These are phyloP conservation scores for Pyrenophora graminea DNA, from an alignment of 2,329 filamentous ascomycete species.

Conservation along the genomic window DNA sequence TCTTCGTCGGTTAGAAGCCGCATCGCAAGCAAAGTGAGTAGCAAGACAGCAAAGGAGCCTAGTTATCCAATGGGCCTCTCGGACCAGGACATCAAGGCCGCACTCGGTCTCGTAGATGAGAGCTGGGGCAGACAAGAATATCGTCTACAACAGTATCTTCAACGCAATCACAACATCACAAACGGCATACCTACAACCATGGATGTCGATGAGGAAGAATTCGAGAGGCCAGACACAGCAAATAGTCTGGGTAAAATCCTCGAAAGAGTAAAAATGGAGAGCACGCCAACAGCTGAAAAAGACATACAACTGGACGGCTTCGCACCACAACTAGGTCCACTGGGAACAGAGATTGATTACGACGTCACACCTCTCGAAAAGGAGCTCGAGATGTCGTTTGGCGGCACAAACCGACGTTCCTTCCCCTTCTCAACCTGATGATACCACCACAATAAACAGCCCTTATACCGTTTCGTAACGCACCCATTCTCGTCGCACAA, in stretches of 20 bases:
- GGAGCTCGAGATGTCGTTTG: conserved; percentile 38
- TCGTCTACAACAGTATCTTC: conserved; percentile 52
- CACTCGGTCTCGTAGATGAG: conserved; percentile 53
- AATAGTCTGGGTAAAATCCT: conserved; percentile 49
- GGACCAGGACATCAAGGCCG: conserved; percentile 57
- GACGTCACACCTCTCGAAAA: conserved; percentile 33
- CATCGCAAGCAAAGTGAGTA: conserved; percentile 37
- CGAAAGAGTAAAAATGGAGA: conserved; percentile 52
- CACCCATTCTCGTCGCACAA: neutral
- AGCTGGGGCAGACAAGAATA: conserved; percentile 57
- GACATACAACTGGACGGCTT: conserved; percentile 35
- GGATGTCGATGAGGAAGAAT: conserved; percentile 53
- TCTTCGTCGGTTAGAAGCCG: conserved; percentile 41
- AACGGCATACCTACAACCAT: conserved; percentile 50
- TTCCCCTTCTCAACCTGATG: conserved; percentile 14
- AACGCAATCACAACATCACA: conserved; percentile 53
- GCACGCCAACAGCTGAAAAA: conserved; percentile 50
- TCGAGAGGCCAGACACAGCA: conserved; percentile 49
- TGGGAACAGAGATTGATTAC: conserved; percentile 18
- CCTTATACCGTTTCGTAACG: neutral
- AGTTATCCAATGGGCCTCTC: conserved; percentile 39
- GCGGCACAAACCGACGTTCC: conserved; percentile 17
- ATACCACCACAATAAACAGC: neutral
- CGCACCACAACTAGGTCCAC: conserved; percentile 1
- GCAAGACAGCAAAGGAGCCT: conserved; percentile 33